Percentiles rank a stretch among this genome's conserved stretches.
Evolutionary conservation across 2,329 filamentous ascomycete genomes (phyloP).

Genomic region (Hawksworthiomyces lignivorus): DNA sequence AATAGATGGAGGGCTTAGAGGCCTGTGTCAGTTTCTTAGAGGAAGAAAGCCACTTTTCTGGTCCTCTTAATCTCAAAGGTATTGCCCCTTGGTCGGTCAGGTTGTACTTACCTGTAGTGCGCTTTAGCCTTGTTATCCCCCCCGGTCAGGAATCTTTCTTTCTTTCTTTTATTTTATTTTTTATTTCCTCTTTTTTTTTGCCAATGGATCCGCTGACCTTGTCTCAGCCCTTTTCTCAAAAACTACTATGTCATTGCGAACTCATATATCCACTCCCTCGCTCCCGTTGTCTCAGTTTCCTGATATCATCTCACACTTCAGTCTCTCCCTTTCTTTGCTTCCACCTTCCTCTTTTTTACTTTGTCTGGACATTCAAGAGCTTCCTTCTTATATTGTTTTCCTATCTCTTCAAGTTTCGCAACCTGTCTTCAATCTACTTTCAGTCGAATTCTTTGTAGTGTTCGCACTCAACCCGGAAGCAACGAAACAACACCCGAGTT

Average conservation of each 20-base stretch:
- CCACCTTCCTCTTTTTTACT: background rate
- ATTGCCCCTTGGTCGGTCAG: background rate
- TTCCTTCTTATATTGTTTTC: background rate
- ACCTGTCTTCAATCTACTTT: background rate
- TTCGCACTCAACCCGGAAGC: too few species aligned
- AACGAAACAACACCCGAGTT: too few species aligned
- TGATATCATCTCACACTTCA: background rate
- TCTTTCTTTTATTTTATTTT: background rate
- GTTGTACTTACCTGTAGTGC: background rate
- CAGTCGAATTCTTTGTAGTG: too few species aligned
- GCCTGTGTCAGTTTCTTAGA: too few species aligned
- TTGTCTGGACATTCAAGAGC: too few species aligned
- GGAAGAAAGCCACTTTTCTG: background rate
- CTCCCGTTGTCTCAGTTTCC: conserved; percentile 4
- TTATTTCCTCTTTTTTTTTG: conserved; percentile 6
- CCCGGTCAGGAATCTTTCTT: background rate
- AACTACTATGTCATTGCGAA: conserved; percentile 1
- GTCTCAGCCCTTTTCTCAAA: conserved; percentile 13
- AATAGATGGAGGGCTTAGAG: background rate
- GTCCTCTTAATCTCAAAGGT: background rate
- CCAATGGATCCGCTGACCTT: conserved; percentile 15
- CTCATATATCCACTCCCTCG: conserved; percentile 10
- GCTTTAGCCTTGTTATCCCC: too few species aligned
- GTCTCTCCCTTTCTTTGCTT: background rate
- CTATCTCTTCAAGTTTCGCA: too few species aligned